These are phyloP conservation scores for Podospora didyma DNA, from an alignment of 495 filamentous ascomycete genomes.

Conservation along the genomic window DNA sequence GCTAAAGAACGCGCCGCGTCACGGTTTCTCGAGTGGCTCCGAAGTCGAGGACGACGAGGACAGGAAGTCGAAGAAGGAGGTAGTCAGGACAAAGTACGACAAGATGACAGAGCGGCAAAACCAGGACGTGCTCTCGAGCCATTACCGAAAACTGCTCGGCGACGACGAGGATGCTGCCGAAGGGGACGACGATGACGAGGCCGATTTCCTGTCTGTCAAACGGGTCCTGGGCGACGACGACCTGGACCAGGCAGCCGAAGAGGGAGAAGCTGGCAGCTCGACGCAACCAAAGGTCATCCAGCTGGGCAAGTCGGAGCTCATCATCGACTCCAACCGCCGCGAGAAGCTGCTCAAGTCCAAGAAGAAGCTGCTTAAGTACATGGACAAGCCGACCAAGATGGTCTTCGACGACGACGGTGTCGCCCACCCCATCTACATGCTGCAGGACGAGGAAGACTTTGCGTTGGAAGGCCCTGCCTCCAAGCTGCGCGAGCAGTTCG, in stretches of 20 bases:
- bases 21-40: conserved; percentile 49
- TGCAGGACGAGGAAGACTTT: conserved; percentile 80
- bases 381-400: conserved; percentile 75
- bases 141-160: conserved; percentile 82
- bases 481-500: conserved; percentile 68
- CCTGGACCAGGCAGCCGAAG: conserved; percentile 32
- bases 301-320: conserved; percentile 56
- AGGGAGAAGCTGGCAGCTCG: conserved; percentile 13
- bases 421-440: conserved; percentile 78
- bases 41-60: conserved; percentile 37
- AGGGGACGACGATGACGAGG: conserved; percentile 55
- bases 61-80: conserved; percentile 56
- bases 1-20: conserved; percentile 78
- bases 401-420: conserved; percentile 91
- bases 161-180: conserved; percentile 53
- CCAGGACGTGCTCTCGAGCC: conserved; percentile 87
- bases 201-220: conserved; percentile 88
- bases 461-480: conserved; percentile 66
- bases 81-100: conserved; percentile 85
- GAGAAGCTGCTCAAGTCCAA: conserved; percentile 92
- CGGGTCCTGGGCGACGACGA: conserved; percentile 62
- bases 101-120: conserved; percentile 95
- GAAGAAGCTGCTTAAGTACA: conserved; percentile 86
- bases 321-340: conserved; percentile 88
- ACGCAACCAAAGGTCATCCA: conserved; percentile 42